Base-by-base conservation (phyloP, 2,329 filamentous ascomycete species). In the Phialemonium atrogriseum region DNA sequence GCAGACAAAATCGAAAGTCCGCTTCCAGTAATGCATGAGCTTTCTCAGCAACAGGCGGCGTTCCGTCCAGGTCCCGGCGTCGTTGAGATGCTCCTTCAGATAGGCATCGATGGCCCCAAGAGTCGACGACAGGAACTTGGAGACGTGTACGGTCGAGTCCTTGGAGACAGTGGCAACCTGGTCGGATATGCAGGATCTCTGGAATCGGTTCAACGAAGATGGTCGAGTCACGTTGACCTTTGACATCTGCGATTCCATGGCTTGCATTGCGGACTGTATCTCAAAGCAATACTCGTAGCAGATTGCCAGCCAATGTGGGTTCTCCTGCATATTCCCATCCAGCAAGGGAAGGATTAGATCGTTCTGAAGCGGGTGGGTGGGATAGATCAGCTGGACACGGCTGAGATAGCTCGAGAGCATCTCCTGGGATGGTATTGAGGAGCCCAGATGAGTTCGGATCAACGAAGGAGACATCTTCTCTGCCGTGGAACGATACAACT, bases 281-380 rank as follows among this genome's bases (percentile, higher is more conserved):
- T 67, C 60, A 10, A 60, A 45, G 25, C 63, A 62, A 27, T 66
- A 54, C 30, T 79, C 73, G 32, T 71, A 69, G 39, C 67, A 65
- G 6, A 54, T 53, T 10, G 62, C 67, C 10, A 73, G 55, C 71
- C 72, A 78, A 36, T 55, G 54, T 2, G 57, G 49, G 46, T 58
- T 38, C 39, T 58, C 46, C 47, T 50, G 30, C 48, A 41, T 46
- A 10, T 46, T 42, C 4, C 45, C 38, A 11, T 62, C 52, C 18
- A 75, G 47, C 4, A 75, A 44, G 5, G 60, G 55, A 3, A 70
- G 51, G n/a, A 76, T 50, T 3, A 63, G 59, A 3, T 64, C 62
- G 42, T 81, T 80, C 38, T 73, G 67, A 12, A 80, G 51, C 10
- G 75, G 66, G 41, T 80, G 72, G 7, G 79, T 49, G 3, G 75